Conservation (phyloP, 805 yeast species). For the Debaryomyces tyrocola region DNA sequence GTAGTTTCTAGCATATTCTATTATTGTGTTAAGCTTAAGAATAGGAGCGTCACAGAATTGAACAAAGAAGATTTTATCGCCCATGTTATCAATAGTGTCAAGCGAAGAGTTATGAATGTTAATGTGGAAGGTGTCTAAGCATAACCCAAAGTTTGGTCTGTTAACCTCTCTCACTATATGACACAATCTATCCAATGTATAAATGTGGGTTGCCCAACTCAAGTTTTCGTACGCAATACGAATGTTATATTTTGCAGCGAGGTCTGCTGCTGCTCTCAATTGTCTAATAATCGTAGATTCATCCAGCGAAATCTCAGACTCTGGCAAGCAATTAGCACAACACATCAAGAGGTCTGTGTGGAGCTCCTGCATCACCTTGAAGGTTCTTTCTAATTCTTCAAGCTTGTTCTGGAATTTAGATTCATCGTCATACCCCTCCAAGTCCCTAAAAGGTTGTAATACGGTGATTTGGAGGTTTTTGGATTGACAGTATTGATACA, state of each 20-base stretch:
- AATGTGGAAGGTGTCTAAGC: conserved; percentile 28
- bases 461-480: conserved; percentile 8
- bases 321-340: conserved; percentile 12
- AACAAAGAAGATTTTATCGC: conserved; percentile 20
- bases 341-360: conserved; percentile 10
- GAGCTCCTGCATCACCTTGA: conserved; percentile 7
- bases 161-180: conserved; percentile 17
- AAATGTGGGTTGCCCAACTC: conserved; percentile 22
- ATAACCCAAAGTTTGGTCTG: conserved; percentile 22
- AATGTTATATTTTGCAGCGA: conserved; percentile 13
- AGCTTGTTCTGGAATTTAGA: conserved; percentile 6
- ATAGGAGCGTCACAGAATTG: conserved; percentile 24
- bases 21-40: conserved; percentile 8
- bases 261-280: conserved; percentile 10
- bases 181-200: conserved; percentile 15
- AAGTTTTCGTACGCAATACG: conserved; percentile 25
- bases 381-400: conserved; percentile 8
- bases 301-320: conserved; percentile 5
- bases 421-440: conserved; percentile 11
- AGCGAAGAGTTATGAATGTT: conserved; percentile 3
- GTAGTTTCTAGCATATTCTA: conserved; percentile 12
- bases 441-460: conserved; percentile 15
- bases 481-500: conserved; percentile 7
- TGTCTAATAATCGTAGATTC: conserved; percentile 10
- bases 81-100: conserved; percentile 4